Base-by-base conservation (phyloP, 2,329 filamentous ascomycete genomes). In the Dactylellina sp. region DNA sequence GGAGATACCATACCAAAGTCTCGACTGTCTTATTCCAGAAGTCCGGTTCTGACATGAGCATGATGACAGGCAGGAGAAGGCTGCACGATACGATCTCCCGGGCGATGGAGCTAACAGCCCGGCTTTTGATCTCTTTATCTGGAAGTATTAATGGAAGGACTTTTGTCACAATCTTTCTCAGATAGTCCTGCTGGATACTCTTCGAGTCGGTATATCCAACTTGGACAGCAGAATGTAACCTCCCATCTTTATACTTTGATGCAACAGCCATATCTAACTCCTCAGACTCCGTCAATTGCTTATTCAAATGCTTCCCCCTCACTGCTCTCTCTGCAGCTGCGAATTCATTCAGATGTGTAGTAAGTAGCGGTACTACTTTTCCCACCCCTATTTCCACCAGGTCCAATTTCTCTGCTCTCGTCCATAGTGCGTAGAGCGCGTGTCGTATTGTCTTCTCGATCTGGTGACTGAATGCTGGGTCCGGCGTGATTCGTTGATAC, bases 11-110 rank as follows among this genome's bases (percentile, higher is more conserved):
- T 76, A 82, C 89, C 81, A 90, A 92, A 64, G 89, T 93, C 81
- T 98, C 94, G 85, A 98, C 92, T 71, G 97, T 82, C 81, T 97
- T 93, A 79, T 99, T 98, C 94, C 94, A 99, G 7, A 91, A 96
- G 82, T 99, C 96, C 0, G 96, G 93, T 77, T 99, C 94, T 3
- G 91, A 88, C 16, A 99, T 83, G 75, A 93, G 84, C 78, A 90
- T 88, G 79, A 97, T 85, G 20, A 96, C 83, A 0, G 95, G 95
- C 44, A 88, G 89, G 39, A 99, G 83, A 40, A 99, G 89, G n/a
- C 92, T 92, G 81, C 95, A 97, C 20, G 92, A 86, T n/a, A 97
- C 88, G 74, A 99, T 89, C 82, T 99, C 96, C 77, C 91, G 89
- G 71, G 97, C 86, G 61, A 99, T 84, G 37, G 89, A 90, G 32